A percentile compares a stretch with the other conserved stretches of the same genome.
Conservation (phyloP, 768 basidiomycete species). For the Glaciozyma antarctica region DNA sequence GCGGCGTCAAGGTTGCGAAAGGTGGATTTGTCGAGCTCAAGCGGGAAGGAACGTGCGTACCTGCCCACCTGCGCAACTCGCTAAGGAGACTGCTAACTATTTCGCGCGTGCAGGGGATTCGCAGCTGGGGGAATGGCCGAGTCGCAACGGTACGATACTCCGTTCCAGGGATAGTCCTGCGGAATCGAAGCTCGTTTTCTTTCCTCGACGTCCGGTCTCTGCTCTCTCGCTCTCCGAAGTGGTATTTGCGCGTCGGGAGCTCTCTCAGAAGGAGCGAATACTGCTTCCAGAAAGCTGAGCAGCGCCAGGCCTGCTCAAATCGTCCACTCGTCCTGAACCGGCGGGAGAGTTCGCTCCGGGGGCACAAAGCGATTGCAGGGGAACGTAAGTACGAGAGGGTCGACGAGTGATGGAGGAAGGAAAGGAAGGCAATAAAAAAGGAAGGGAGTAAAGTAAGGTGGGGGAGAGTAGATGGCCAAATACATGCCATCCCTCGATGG, state of each 20-base stretch:
- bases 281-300: too few relatives aligned
- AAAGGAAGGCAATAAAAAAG: neutral
- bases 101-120: conserved; percentile 48
- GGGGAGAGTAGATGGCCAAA: neutral
- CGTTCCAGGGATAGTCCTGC: conserved; percentile 63
- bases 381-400: neutral
- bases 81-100: too few relatives aligned
- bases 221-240: neutral
- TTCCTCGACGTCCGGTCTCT: neutral
- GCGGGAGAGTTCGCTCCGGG: too few relatives aligned
- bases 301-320: too few relatives aligned
- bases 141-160: conserved; percentile 63
- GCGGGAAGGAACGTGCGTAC: conserved; percentile 66
- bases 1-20: conserved; percentile 51
- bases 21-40: conserved; percentile 56
- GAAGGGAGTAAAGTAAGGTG: neutral
- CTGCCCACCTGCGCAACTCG: too few relatives aligned
- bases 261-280: too few relatives aligned
- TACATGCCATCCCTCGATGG: neutral
- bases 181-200: neutral
- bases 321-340: too few relatives aligned
- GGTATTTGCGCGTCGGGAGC: too few relatives aligned
- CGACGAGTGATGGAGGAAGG: neutral
- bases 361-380: too few relatives aligned
- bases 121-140: conserved; percentile 93